phyloP scores from a whole-genome alignment of 176 grass and related monocot species.

The Elymus sibiricus region DNA sequence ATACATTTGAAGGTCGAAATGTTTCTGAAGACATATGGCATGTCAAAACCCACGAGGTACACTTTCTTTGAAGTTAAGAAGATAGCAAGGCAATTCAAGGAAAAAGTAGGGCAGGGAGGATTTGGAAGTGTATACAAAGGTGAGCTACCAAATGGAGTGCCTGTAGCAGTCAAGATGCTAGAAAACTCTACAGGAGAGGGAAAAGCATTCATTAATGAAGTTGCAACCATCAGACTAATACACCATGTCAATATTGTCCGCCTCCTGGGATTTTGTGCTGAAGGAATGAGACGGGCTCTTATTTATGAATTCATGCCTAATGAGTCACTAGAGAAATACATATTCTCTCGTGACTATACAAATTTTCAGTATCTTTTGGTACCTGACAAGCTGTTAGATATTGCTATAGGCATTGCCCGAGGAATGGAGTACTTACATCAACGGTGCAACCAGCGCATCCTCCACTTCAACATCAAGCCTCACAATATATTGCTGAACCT shows the following conservation, averaged over 20 bases:
- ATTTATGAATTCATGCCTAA: constrained; percentile 13
- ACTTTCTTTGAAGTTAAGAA: not conserved
- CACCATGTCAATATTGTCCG: not conserved
- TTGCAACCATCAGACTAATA: not conserved
- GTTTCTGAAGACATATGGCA: constrained; percentile 6
- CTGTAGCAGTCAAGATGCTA: not conserved
- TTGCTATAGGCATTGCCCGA: not conserved
- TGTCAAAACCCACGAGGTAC: not conserved
- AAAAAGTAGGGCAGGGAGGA: not conserved
- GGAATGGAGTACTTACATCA: no score
- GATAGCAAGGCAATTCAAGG: not conserved
- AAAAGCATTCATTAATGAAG: not conserved
- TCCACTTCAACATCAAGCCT: no score
- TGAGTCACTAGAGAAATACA: not conserved
- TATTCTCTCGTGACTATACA: not conserved
- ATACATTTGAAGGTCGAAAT: not conserved
- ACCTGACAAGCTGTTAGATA: not conserved
- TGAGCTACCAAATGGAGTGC: not conserved
- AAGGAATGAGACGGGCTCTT: not conserved
- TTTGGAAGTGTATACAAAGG: constrained; percentile 1
- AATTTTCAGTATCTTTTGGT: not conserved
- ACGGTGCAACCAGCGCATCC: no score
- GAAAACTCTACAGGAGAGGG: not conserved
- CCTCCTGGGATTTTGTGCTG: not conserved
- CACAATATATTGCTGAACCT: no score